Evolutionary conservation across 192 early-diverging fungal species (phyloP).

Genomic region (Backusella sp.): DNA sequence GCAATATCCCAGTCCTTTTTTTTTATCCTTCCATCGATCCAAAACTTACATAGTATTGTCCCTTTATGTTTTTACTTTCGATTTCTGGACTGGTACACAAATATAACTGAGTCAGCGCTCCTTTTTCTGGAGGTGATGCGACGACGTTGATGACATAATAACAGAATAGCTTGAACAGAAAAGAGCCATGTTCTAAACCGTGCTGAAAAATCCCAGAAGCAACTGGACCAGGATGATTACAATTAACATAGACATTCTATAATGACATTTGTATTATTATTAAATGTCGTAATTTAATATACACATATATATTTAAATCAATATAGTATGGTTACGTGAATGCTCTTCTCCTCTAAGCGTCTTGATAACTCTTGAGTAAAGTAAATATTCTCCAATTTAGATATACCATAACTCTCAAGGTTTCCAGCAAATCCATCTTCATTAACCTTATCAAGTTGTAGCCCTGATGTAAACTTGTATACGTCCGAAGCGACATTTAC

Average conservation of each 20-base stretch:
- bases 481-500: constrained; percentile 24
- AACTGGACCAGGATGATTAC: no score
- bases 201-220: no score
- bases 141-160: no score
- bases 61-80: constrained; percentile 40
- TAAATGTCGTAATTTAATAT: no score
- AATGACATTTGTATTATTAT: no score
- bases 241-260: no score
- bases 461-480: constrained; percentile 3
- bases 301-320: no score
- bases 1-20: neutral
- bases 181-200: no score
- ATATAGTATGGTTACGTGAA: no score
- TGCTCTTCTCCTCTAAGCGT: constrained; percentile 12
- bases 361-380: constrained; percentile 25
- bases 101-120: constrained; percentile 46
- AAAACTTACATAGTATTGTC: constrained; percentile 34
- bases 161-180: no score
- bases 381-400: constrained; percentile 19
- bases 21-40: neutral
- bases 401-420: neutral
- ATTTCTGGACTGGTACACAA: constrained; percentile 51
- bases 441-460: constrained; percentile 10
- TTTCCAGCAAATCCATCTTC: constrained; percentile 11
- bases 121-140: neutral